Evolutionary conservation across 306 rosid genomes (phyloP), one percentile per base, ranked within the genome.

Genomic region (Clitoria ternatea): DNA sequence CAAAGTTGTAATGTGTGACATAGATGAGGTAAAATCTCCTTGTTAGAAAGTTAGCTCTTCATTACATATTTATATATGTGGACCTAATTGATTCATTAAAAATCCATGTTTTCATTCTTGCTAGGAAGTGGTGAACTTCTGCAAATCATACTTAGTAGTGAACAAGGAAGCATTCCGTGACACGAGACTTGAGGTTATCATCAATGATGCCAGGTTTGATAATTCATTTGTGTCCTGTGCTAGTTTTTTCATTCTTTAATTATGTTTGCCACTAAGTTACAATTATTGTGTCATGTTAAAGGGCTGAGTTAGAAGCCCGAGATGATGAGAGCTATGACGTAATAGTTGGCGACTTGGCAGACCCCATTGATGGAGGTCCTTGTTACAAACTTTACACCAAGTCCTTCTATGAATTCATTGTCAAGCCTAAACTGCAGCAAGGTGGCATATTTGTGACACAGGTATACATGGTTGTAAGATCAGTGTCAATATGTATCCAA

Each of bases 341-440:
- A 72, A 90, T 93, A 40, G 57, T 93, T 43, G 98, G 98, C 1
- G 98, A 93, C 70, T 86, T 93, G 73, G 98, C 98, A 10, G 98
- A 93, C 72, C 98, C 98, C 61, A 87, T 93, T 50, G 97, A 93
- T 70, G 98, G 98, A 48, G 98, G 98, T 0, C 98, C 98, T 24
- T 93, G 98, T 22, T 93, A 93, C 73, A 93, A 90, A 84, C 98
- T 93, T 43, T 93, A 93, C 79, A 93, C 98, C 33, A 88, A 90
- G 80, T 89, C 97, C 65, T 93, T 93, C 83, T 93, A 93, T 73
- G 97, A 93, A 81, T 68, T 82, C 13, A 80, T 78, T 76, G 90
- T 93, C 77, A 93, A 90, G 52, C 94, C 94, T 37, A 87, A 78
- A 76, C 91, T 93, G 43, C 88, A 81, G 77, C 77, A 81, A 73